These are phyloP conservation scores for Boletus reticulatus DNA, from an alignment of 768 basidiomycete genomes.

Conservation along the genomic window DNA sequence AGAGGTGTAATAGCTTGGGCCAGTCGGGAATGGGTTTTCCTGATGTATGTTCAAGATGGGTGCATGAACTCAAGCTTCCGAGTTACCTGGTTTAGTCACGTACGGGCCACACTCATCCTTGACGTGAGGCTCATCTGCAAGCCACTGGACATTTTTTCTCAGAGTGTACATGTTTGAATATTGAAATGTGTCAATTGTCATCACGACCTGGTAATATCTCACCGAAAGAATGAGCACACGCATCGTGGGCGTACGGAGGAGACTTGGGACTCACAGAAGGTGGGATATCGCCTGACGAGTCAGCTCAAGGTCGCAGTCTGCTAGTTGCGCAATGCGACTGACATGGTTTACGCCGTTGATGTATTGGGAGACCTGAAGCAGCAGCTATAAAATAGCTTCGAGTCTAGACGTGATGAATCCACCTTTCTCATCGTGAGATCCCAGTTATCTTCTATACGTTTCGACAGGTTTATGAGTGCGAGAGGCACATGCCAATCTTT, in stretches of 20 bases:
- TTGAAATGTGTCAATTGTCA: conserved; percentile 97
- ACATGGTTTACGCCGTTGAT: conserved; percentile 94
- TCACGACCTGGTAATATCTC: conserved; percentile 94
- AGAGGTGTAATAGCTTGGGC: conserved; percentile 83
- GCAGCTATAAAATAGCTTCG: not conserved
- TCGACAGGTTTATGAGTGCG: conserved; percentile 78
- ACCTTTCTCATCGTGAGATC: conserved; percentile 93
- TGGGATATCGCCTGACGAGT: conserved; percentile 89
- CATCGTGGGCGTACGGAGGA: not conserved
- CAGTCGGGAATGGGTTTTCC: conserved; percentile 73
- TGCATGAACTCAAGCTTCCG: not conserved
- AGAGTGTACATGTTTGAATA: conserved; percentile 97
- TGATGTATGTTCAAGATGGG: conserved; percentile 18
- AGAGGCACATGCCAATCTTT: conserved; percentile 96
- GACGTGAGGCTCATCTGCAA: conserved; percentile 82
- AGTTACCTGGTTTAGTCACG: conserved; percentile 70
- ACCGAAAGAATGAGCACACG: conserved; percentile 3
- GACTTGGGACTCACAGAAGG: conserved; percentile 61
- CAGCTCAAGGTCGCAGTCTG: conserved; percentile 81
- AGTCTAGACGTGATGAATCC: not conserved
- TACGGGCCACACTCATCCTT: conserved; percentile 91
- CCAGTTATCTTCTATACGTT: conserved; percentile 88
- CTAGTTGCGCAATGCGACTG: conserved; percentile 85
- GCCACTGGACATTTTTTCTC: conserved; percentile 81
- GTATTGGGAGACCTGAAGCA: conserved; percentile 57